Percentiles rank a stretch among this genome's conserved stretches.
Evolutionary conservation across 768 basidiomycete species (phyloP).

Genomic region (Tephrocybe sp.): DNA sequence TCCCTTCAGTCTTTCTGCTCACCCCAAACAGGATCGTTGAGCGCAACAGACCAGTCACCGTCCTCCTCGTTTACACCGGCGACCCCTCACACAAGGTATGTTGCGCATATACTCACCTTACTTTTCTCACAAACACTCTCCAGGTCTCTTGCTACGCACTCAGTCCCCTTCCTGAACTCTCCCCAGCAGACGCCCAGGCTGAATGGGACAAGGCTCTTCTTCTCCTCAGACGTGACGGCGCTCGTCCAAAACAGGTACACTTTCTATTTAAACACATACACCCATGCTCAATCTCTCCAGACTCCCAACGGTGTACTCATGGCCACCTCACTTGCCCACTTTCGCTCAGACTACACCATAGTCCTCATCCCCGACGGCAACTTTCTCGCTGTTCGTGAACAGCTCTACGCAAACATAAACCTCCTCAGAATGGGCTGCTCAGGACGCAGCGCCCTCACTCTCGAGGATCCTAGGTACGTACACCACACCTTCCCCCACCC

Average conservation of each 20-base stretch:
- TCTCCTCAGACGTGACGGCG: constrained; percentile 65
- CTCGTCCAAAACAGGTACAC: constrained; percentile 67
- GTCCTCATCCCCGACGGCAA: constrained; percentile 75
- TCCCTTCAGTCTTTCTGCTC: not conserved
- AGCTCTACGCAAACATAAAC: constrained; percentile 80
- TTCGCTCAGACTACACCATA: constrained; percentile 85
- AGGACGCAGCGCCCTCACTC: constrained; percentile 72
- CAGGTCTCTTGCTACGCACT: constrained; percentile 65
- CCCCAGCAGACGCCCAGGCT: constrained; percentile 41
- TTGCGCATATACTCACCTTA: not conserved
- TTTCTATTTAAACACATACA: too few relatives aligned
- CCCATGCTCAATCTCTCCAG: constrained; percentile 32
- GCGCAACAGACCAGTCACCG: constrained; percentile 55
- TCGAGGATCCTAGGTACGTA: constrained; percentile 70
- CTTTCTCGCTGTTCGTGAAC: constrained; percentile 61
- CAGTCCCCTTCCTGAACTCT: constrained; percentile 41
- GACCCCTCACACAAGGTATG: constrained; percentile 64
- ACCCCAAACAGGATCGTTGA: constrained; percentile 58
- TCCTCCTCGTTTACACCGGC: constrained; percentile 77
- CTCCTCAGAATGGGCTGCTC: constrained; percentile 83
- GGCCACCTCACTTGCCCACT: constrained; percentile 84
- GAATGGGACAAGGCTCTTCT: constrained; percentile 66
- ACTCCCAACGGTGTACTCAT: constrained; percentile 71
- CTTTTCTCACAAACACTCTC: constrained; percentile 3
- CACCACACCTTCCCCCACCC: not conserved